Percentiles rank a stretch among this genome's conserved stretches.
Conservation (phyloP, 1,284 basidiomycete genomes). For the Vanrija humicola region DNA sequence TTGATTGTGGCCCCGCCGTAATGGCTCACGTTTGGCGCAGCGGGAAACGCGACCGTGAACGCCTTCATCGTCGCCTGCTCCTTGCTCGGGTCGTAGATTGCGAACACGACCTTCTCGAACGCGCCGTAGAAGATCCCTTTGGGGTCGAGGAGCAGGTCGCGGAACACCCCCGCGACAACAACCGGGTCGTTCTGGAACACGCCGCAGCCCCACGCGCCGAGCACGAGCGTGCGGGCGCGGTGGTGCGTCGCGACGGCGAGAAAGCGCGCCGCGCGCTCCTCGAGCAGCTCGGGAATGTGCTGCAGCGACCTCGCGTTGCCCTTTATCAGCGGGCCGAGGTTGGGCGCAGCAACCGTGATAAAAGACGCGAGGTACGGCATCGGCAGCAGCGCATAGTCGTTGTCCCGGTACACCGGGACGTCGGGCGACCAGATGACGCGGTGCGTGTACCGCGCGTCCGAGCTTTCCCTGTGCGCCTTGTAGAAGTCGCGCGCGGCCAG, state of each 20-base stretch:
- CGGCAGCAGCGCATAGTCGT: slow-evolving; percentile 1
- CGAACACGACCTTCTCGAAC: slow-evolving; percentile 11
- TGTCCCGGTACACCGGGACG: slow-evolving; percentile 12
- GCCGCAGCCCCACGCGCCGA: slow-evolving; percentile 19
- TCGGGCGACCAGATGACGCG: slow-evolving; percentile 12
- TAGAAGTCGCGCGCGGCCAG: slow-evolving; percentile 3
- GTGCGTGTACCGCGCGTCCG: slow-evolving; percentile 14
- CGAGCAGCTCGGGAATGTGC: not conserved
- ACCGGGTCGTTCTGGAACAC: slow-evolving; percentile 15
- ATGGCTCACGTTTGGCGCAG: not conserved
- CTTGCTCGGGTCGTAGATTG: slow-evolving; percentile 6
- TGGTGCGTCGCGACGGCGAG: slow-evolving; percentile 8
- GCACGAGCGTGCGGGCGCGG: slow-evolving; percentile 7
- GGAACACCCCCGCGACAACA: slow-evolving; percentile 4
- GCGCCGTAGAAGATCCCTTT: slow-evolving; percentile 3
- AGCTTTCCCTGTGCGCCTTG: slow-evolving; percentile 2
- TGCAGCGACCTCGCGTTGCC: not conserved
- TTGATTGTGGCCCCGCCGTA: not conserved
- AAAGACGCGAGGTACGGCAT: slow-evolving; percentile 1
- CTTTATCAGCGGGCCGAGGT: slow-evolving; percentile 4
- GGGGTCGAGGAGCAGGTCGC: slow-evolving; percentile 1
- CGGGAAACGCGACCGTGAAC: slow-evolving; percentile 1
- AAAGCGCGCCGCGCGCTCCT: slow-evolving; percentile 11
- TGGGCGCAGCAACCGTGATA: slow-evolving; percentile 14
- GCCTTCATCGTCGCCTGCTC: not conserved